Conservation (phyloP, 495 filamentous ascomycete species). For the Venustampulla echinocandica region DNA sequence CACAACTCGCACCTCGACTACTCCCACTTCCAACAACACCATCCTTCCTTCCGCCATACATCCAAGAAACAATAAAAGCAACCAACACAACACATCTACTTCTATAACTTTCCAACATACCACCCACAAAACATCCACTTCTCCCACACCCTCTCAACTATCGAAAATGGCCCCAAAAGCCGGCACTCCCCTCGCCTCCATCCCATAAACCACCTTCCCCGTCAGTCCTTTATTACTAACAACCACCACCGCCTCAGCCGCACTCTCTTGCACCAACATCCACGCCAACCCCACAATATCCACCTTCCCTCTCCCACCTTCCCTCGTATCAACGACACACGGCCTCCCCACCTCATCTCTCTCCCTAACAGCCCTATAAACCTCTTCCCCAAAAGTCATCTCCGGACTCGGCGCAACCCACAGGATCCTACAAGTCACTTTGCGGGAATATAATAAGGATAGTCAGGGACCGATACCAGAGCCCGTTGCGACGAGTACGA, state of each 20-base stretch:
- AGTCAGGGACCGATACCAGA: slow-evolving; percentile 54
- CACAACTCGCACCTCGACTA: too few relatives aligned
- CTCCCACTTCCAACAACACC: too few relatives aligned
- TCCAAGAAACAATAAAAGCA: too few relatives aligned
- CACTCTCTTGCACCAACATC: slow-evolving; percentile 44
- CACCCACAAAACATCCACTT: too few relatives aligned
- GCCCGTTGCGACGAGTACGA: slow-evolving; percentile 70
- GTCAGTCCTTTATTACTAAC: slow-evolving; percentile 64
- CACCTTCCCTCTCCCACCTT: slow-evolving; percentile 26
- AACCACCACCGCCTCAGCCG: slow-evolving; percentile 61
- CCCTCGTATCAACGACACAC: slow-evolving; percentile 36
- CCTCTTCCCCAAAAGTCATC: slow-evolving; percentile 34
- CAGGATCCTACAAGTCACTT: slow-evolving; percentile 23
- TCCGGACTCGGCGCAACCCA: slow-evolving; percentile 38
- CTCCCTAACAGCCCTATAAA: slow-evolving; percentile 30
- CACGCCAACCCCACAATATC: slow-evolving; percentile 45
- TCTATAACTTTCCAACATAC: too few relatives aligned
- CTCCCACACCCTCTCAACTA: too few relatives aligned
- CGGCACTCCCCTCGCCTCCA: slow-evolving; percentile 57
- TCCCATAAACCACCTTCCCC: slow-evolving; percentile 51
- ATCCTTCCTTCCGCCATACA: too few relatives aligned
- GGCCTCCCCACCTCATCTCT: slow-evolving; percentile 31
- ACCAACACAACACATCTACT: too few relatives aligned
- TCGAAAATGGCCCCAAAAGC: slow-evolving; percentile 75
- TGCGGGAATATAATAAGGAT: slow-evolving; percentile 4